These are phyloP conservation scores for Alternaria infectoria DNA, from an alignment of 2,329 filamentous ascomycete genomes.

Conservation along the genomic window DNA sequence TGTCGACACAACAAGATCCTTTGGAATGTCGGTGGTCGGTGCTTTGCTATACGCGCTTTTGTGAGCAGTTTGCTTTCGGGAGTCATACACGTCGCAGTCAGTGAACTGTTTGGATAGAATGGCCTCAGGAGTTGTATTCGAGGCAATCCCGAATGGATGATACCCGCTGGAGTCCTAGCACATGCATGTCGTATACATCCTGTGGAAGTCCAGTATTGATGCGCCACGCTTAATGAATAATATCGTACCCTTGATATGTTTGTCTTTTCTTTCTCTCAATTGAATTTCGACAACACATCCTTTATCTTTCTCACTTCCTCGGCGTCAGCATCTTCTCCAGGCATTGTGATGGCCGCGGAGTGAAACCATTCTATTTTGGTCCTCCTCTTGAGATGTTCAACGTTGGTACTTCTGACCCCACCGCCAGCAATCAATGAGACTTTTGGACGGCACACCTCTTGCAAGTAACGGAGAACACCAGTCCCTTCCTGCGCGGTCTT, in stretches of 20 bases:
- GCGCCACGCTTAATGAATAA: slow-evolving; percentile 23
- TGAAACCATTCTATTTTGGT: slow-evolving; percentile 50
- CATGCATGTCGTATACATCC: slow-evolving; percentile 4
- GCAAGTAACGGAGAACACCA: slow-evolving; percentile 40
- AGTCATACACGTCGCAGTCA: neutral
- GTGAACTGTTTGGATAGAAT: neutral
- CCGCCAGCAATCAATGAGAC: slow-evolving; percentile 58
- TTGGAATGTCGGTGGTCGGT: slow-evolving; percentile 33
- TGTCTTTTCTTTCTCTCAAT: neutral
- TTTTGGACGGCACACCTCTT: slow-evolving; percentile 6
- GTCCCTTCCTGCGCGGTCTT: slow-evolving; percentile 45
- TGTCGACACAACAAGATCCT: slow-evolving; percentile 23
- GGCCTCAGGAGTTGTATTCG: neutral
- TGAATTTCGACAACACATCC: neutral
- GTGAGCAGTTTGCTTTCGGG: slow-evolving; percentile 4
- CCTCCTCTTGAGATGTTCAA: slow-evolving; percentile 40
- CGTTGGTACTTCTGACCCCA: slow-evolving; percentile 56
- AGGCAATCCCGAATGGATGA: slow-evolving; percentile 21
- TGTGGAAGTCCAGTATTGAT: slow-evolving; percentile 6
- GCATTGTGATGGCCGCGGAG: slow-evolving; percentile 51
- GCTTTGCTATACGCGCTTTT: slow-evolving; percentile 34
- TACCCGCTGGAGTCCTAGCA: slow-evolving; percentile 21
- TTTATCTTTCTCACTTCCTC: slow-evolving; percentile 34
- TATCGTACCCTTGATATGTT: neutral
- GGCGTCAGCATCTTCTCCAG: slow-evolving; percentile 40